These are phyloP conservation scores for Penicillium sp. DNA, from an alignment of 2,329 filamentous ascomycete species.

Conservation along the genomic window DNA sequence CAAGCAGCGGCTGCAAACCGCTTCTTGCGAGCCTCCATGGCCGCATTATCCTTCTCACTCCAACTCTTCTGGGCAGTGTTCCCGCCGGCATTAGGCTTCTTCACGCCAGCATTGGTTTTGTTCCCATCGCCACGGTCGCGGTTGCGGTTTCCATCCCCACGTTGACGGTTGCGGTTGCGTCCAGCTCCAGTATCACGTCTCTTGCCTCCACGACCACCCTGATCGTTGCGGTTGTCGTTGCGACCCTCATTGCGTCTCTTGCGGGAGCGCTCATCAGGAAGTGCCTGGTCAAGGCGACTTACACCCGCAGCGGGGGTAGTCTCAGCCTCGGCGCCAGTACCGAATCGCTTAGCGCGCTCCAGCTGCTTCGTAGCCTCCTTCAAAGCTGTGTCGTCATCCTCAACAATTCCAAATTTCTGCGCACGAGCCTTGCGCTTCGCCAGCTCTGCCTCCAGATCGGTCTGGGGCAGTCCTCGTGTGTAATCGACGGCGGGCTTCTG, in stretches of 20 bases:
- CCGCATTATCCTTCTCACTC: constrained; percentile 45
- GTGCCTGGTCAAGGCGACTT: constrained; percentile 48
- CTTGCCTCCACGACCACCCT: constrained; percentile 44
- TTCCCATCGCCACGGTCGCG: constrained; percentile 21
- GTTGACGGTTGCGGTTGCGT: constrained; percentile 33
- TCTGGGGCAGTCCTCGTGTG: constrained; percentile 44
- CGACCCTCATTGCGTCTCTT: constrained; percentile 38
- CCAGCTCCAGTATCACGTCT: constrained; percentile 40
- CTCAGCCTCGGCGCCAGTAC: constrained; percentile 29
- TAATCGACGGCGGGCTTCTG: constrained; percentile 42
- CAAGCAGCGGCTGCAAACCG: constrained; percentile 43
- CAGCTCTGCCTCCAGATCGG: constrained; percentile 48
- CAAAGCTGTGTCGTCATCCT: constrained; percentile 39
- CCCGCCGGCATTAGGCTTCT: constrained; percentile 19
- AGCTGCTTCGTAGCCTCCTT: constrained; percentile 47
- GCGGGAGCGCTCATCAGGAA: constrained; percentile 43
- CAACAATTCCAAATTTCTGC: constrained; percentile 50
- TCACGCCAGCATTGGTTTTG: constrained; percentile 18
- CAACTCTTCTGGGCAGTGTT: constrained; percentile 21
- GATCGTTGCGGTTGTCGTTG: constrained; percentile 39
- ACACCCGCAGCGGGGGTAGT: constrained; percentile 27
- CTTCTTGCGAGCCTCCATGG: constrained; percentile 51
- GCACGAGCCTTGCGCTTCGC: constrained; percentile 51
- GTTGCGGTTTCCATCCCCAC: constrained; percentile 25
- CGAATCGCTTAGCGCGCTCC: constrained; percentile 50